Evolutionary conservation across 2,329 filamentous ascomycete species (phyloP).

Genomic region (Coniella lustricola): DNA sequence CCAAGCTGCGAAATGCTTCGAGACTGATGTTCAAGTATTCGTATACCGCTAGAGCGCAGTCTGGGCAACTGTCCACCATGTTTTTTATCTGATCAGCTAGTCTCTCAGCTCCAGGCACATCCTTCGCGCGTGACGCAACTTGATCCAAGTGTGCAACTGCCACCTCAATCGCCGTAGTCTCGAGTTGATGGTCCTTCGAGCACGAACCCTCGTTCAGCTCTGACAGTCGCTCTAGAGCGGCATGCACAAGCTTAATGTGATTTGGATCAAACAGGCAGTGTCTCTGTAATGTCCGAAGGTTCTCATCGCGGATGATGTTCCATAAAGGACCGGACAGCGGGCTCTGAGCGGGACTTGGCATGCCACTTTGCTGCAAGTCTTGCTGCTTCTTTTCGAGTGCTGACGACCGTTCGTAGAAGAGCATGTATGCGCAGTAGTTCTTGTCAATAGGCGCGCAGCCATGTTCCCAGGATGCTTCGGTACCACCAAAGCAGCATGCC

Average conservation of each 20-base stretch:
- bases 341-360: slow-evolving; percentile 37
- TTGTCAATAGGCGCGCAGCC: slow-evolving; percentile 53
- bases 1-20: slow-evolving; percentile 54
- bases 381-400: slow-evolving; percentile 51
- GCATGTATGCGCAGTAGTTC: slow-evolving; percentile 87
- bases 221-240: slow-evolving; percentile 52
- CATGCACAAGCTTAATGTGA: slow-evolving; percentile 60
- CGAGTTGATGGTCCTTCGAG: slow-evolving; percentile 38
- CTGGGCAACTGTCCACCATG: slow-evolving; percentile 41
- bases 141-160: slow-evolving; percentile 66
- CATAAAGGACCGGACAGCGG: slow-evolving; percentile 38
- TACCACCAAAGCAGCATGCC: slow-evolving; percentile 71
- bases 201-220: slow-evolving; percentile 41
- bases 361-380: slow-evolving; percentile 30
- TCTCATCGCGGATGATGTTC: slow-evolving; percentile 62
- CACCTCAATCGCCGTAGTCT: slow-evolving; percentile 46
- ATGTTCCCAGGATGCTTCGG: slow-evolving; percentile 42
- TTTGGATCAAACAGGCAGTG: slow-evolving; percentile 73
- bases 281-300: slow-evolving; percentile 64
- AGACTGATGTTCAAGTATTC: slow-evolving; percentile 52
- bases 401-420: slow-evolving; percentile 85
- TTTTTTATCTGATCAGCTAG: slow-evolving; percentile 37
- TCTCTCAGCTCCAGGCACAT: slow-evolving; percentile 53
- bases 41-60: slow-evolving; percentile 53
- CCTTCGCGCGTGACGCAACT: slow-evolving; percentile 64